Conservation (phyloP, 225 moss, liverwort and hornwort genomes). For the Sphagnum contortum region DNA sequence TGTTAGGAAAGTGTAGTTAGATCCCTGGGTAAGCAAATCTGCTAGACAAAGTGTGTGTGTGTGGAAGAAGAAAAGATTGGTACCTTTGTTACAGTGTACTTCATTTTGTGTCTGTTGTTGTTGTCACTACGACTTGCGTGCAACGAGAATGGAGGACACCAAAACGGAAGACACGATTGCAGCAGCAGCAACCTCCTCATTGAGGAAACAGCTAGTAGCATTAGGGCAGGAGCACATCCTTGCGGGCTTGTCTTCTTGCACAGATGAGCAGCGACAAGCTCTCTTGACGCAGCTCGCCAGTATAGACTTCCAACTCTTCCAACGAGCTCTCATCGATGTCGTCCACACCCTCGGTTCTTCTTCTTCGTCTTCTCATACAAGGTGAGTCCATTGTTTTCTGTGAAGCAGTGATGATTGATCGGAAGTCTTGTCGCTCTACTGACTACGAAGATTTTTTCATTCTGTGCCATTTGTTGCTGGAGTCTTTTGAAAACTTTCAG, state of each 20-base stretch:
- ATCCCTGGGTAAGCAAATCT: too few species aligned
- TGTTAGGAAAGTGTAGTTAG: too few species aligned
- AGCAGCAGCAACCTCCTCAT: not conserved
- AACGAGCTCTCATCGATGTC: constrained; percentile 31
- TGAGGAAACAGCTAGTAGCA: constrained; percentile 32
- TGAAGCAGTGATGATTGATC: too few species aligned
- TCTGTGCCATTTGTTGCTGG: not conserved
- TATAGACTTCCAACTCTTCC: constrained; percentile 34
- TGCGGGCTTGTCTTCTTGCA: constrained; percentile 19
- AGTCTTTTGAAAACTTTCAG: too few species aligned
- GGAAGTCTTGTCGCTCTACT: not conserved
- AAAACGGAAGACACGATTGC: constrained; percentile 35
- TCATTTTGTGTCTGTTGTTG: too few species aligned
- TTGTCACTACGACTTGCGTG: too few species aligned
- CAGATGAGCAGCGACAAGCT: constrained; percentile 15
- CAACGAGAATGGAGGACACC: too few species aligned
- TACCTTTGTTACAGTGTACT: too few species aligned
- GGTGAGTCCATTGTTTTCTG: too few species aligned
- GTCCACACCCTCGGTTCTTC: constrained; percentile 14
- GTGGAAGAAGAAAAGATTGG: too few species aligned
- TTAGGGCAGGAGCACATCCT: constrained; percentile 43
- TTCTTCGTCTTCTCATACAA: constrained; percentile 12
- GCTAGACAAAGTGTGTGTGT: too few species aligned
- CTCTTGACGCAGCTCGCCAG: constrained; percentile 25
- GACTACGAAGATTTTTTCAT: not conserved